Conservation (phyloP, 345 rosid species). For the Citrus hindsii region DNA sequence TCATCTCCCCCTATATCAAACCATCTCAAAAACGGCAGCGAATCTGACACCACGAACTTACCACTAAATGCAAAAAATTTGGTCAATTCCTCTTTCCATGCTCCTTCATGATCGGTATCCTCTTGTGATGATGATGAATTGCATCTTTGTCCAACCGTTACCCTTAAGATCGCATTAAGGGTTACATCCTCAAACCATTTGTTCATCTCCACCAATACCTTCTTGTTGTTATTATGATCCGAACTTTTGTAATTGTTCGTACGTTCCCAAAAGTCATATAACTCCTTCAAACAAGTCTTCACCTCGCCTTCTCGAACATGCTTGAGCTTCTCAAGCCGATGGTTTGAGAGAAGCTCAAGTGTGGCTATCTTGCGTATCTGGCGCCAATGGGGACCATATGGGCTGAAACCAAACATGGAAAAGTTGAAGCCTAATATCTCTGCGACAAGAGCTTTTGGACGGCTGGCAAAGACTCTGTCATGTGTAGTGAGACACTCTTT, state of each 20-base stretch:
- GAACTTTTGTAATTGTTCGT: not conserved
- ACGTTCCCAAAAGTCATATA: slow-evolving; percentile 13
- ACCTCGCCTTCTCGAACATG: slow-evolving; percentile 22
- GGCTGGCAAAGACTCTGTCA: not conserved
- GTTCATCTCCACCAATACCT: slow-evolving; percentile 27
- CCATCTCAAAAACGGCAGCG: slow-evolving; percentile 23
- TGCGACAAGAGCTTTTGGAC: slow-evolving; percentile 15
- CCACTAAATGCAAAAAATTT: slow-evolving; percentile 13
- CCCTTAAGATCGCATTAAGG: slow-evolving; percentile 23
- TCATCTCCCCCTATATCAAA: slow-evolving; percentile 16
- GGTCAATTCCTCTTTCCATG: slow-evolving; percentile 7
- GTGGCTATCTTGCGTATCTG: too few relatives aligned
- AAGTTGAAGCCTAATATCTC: slow-evolving; percentile 23
- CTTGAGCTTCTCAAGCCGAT: too few relatives aligned
- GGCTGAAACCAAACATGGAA: slow-evolving; percentile 25
- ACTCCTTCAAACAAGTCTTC: slow-evolving; percentile 2
- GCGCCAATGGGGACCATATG: slow-evolving; percentile 35
- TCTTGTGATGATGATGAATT: not conserved
- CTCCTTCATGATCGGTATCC: not conserved
- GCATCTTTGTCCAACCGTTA: slow-evolving; percentile 26
- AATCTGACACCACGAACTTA: slow-evolving; percentile 12
- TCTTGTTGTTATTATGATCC: not conserved
- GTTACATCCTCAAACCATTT: slow-evolving; percentile 31
- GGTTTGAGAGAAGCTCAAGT: too few relatives aligned
- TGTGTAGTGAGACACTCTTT: too few relatives aligned